Base-by-base conservation (phyloP, 2,329 filamentous ascomycete species). In the Endothia cerciana region DNA sequence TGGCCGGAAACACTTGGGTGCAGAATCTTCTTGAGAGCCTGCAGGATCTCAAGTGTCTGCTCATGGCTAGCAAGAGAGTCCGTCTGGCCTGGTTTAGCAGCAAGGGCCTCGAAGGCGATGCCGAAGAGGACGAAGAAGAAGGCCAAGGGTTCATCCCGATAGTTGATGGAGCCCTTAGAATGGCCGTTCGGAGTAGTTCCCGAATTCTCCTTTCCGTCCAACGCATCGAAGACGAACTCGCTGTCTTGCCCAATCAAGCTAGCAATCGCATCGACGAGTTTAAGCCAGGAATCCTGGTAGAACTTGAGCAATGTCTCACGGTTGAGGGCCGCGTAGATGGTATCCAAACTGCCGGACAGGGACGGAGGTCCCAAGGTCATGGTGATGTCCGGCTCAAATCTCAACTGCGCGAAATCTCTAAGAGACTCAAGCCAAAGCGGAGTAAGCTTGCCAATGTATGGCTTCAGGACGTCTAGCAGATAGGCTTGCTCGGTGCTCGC, bases 91-190 rank as follows among this genome's bases (percentile, higher is more conserved):
- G 91, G 89, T 57, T 93, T 89, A 7, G 92, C 93, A 8, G 94
- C 94, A 28, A 99, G 85, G 22, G 96, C 94, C 78, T 99, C 96
- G 71, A 99, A 98, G 0, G 94, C 93, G 65, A 99, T 89, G 13
- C 95, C 95, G 72, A 98, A 99, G 0, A 99, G 85, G 17, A 99
- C 94, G 73, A 99, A 99, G 82, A 99, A 99, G 83, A 99, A 99
- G 0, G 95, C 95, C 1, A 98, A 93, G 0, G 95, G 95, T 75
- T 99, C 95, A 74, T 98, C 94, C 58, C 95, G 91, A 76, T 99
- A 99, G 77, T 98, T 98, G 80, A 99, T 98, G 28, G 61, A 63
- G 3, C 84, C 85, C 74, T 90, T 92, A 19, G 82, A 80, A 53
- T 85, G 80, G 2, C 81, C 82, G 67, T 83, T 85, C 33, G 77